phyloP scores from a whole-genome alignment of 306 rosid species.

The Hylodesmum podocarpum region DNA sequence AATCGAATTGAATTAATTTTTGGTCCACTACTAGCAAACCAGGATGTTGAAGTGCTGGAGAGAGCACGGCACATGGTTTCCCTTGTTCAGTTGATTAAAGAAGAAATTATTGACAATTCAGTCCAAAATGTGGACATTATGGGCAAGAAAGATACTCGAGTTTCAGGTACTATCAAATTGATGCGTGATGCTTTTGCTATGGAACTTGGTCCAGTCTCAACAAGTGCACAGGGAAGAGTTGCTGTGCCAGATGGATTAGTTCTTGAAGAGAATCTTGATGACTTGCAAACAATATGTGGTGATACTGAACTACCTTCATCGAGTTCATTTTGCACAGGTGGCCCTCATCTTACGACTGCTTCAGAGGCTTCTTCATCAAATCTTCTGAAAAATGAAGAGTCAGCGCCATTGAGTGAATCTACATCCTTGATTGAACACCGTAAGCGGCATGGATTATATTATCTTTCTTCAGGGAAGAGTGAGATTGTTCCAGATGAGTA shows the following conservation, averaged over 20 bases:
- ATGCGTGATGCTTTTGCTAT: conserved; percentile 53
- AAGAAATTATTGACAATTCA: conserved; percentile 39
- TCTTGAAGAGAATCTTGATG: conserved; percentile 74
- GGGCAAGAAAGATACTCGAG: conserved; percentile 42
- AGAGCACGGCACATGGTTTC: conserved; percentile 69
- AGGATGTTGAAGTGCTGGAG: conserved; percentile 80
- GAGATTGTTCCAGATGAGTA: conserved; percentile 53
- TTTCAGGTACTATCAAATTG: conserved; percentile 43
- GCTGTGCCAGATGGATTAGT: conserved; percentile 75
- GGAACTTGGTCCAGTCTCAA: conserved; percentile 83
- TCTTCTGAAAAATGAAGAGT: conserved; percentile 48
- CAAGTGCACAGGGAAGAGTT: conserved; percentile 77
- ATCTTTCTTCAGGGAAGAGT: conserved; percentile 76
- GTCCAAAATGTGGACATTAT: conserved; percentile 37
- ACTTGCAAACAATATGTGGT: conserved; percentile 59
- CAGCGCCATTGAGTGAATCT: conserved; percentile 58
- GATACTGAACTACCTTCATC: conserved; percentile 56
- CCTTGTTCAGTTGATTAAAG: conserved; percentile 61
- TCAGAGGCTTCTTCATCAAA: conserved; percentile 41
- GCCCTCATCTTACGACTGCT: conserved; percentile 37
- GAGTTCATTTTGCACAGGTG: conserved; percentile 44
- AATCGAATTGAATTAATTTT: conserved; percentile 56
- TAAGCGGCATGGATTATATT: conserved; percentile 83
- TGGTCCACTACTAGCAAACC: conserved; percentile 57
- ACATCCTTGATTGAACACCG: conserved; percentile 90